A percentile compares a stretch with the other conserved stretches of the same genome.
These are phyloP conservation scores for Aureobasidium sp. DNA, from an alignment of 2,329 filamentous ascomycete genomes.

Conservation along the genomic window DNA sequence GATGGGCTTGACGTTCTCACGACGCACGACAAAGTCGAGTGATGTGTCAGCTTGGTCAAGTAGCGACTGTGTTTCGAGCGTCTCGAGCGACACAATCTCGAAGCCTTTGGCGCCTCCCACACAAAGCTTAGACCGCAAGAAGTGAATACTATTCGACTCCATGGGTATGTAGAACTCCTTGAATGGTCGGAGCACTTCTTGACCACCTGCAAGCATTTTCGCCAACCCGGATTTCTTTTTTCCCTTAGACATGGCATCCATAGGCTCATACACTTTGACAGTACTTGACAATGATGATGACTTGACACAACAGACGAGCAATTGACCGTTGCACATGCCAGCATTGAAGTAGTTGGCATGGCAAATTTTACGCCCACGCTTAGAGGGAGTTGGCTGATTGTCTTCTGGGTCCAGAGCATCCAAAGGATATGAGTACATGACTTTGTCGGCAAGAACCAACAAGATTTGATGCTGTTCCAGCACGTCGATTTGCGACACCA, in stretches of 20 bases:
- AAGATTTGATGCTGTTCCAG: conserved; percentile 91
- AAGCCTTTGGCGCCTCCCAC: conserved; percentile 94
- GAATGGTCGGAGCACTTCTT: conserved; percentile 92
- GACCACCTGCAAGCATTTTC: conserved; percentile 89
- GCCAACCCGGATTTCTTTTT: conserved; percentile 94
- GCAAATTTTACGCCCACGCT: conserved; percentile 91
- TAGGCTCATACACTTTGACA: conserved; percentile 98
- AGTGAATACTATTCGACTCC: conserved; percentile 97
- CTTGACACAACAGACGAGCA: conserved; percentile 94
- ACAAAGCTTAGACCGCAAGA: conserved; percentile 91
- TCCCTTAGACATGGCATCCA: conserved; percentile 75
- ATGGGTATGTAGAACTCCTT: conserved; percentile 99
- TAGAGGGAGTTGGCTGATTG: conserved; percentile 62
- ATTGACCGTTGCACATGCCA: conserved; percentile 86
- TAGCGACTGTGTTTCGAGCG: conserved; percentile 93
- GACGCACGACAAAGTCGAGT: conserved; percentile 89
- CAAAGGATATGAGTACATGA: conserved; percentile 79
- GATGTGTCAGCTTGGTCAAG: conserved; percentile 97
- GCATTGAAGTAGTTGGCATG: conserved; percentile 99
- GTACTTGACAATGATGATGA: conserved; percentile 88
- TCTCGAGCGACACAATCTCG: conserved; percentile 93
- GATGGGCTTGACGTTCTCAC: conserved; percentile 89
- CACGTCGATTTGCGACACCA: conserved; percentile 92
- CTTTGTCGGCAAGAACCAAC: conserved; percentile 87
- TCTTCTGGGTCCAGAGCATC: conserved; percentile 82